These are phyloP conservation scores for Avena sativa DNA, from an alignment of 176 grass and related monocot genomes.

Conservation along the genomic window DNA sequence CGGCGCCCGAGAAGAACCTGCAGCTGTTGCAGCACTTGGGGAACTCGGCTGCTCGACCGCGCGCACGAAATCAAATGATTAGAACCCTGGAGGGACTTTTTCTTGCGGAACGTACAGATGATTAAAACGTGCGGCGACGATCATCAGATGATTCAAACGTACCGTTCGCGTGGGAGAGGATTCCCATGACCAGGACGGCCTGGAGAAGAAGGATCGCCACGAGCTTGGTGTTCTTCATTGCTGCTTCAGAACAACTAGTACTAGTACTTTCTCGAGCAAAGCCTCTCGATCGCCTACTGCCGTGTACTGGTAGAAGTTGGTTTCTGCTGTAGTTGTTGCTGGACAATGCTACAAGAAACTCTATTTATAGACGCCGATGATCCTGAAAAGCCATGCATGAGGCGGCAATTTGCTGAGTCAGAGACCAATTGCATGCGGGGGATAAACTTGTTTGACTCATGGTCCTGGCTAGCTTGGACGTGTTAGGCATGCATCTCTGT, in stretches of 20 bases:
- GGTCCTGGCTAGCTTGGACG: neutral
- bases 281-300: neutral
- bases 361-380: neutral
- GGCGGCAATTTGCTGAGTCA: neutral
- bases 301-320: neutral
- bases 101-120: too few species aligned
- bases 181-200: too few species aligned
- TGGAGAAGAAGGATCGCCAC: too few species aligned
- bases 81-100: too few species aligned
- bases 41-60: neutral
- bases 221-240: too few species aligned
- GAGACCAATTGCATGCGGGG: neutral
- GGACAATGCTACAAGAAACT: neutral
- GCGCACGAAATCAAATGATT: neutral
- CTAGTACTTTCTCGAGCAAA: neutral
- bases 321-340: neutral
- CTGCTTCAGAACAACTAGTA: too few species aligned
- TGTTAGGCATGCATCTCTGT: neutral
- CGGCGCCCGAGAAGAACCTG: conserved; percentile 27
- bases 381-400: neutral
- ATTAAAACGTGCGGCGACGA: too few species aligned
- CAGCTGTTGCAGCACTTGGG: conserved; percentile 1
- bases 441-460: conserved; percentile 9
- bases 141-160: neutral
- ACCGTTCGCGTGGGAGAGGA: neutral